Conservation (phyloP, 1,284 basidiomycete genomes). For the Ceratobasidium papillatum region DNA sequence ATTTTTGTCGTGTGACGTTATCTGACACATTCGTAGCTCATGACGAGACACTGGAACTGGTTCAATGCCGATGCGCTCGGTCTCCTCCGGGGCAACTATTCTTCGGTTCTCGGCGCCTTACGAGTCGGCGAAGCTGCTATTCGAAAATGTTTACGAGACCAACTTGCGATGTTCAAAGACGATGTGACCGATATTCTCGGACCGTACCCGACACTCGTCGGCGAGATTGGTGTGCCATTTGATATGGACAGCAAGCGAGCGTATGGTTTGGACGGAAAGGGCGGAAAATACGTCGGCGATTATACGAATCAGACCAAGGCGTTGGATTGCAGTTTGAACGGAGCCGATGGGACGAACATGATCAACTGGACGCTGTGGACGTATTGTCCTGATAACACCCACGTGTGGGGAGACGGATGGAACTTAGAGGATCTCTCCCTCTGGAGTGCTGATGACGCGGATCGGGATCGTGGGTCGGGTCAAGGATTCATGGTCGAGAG, state of each 20-base stretch:
- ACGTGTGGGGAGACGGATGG: slow-evolving; percentile 95
- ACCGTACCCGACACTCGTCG: slow-evolving; percentile 90
- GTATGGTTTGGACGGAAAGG: slow-evolving; percentile 83
- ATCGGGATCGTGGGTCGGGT: slow-evolving; percentile 46
- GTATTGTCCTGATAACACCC: slow-evolving; percentile 81
- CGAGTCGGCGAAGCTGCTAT: slow-evolving; percentile 83
- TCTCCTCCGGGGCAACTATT: slow-evolving; percentile 86
- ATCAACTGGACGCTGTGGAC: slow-evolving; percentile 93
- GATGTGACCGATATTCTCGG: slow-evolving; percentile 70
- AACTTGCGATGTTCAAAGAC: slow-evolving; percentile 80
- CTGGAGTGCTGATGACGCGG: slow-evolving; percentile 83
- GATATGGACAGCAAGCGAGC: slow-evolving; percentile 87
- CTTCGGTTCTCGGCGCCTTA: slow-evolving; percentile 58
- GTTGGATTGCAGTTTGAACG: slow-evolving; percentile 92
- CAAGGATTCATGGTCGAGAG: slow-evolving; percentile 44
- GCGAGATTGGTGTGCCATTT: slow-evolving; percentile 94
- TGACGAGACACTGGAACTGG: slow-evolving; percentile 93
- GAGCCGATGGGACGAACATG: slow-evolving; percentile 82
- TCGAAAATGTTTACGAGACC: slow-evolving; percentile 81
- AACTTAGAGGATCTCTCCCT: slow-evolving; percentile 94
- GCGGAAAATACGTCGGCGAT: slow-evolving; percentile 75
- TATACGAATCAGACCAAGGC: slow-evolving; percentile 84
- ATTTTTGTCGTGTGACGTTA: background rate
- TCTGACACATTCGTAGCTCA: slow-evolving; percentile 55
- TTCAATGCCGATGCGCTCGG: slow-evolving; percentile 97